Conservation (phyloP, 768 basidiomycete genomes). For the Rhizopogon vesiculosus region DNA sequence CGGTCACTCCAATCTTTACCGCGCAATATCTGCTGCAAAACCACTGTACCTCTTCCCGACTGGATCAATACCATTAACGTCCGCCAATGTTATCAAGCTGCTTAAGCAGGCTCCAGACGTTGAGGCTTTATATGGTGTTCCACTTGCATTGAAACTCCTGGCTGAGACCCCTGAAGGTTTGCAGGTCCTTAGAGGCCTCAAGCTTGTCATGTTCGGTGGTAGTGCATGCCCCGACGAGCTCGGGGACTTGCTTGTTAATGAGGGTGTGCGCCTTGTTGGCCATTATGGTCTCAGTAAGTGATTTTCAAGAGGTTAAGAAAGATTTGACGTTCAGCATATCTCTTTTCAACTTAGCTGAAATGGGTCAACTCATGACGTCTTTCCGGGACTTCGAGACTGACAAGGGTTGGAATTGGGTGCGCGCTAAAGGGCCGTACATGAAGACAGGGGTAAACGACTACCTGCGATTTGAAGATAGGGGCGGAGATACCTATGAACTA, state of each 20-base stretch:
- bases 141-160: slow-evolving; percentile 38
- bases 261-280: slow-evolving; percentile 46
- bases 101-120: slow-evolving; percentile 30
- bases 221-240: slow-evolving; percentile 51
- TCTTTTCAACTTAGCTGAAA: slow-evolving; percentile 16
- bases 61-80: slow-evolving; percentile 39
- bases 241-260: slow-evolving; percentile 42
- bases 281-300: slow-evolving; percentile 45
- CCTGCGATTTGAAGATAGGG: slow-evolving; percentile 39
- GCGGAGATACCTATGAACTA: slow-evolving; percentile 40
- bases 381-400: slow-evolving; percentile 43
- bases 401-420: slow-evolving; percentile 54
- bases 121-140: slow-evolving; percentile 32
- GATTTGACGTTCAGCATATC: not conserved
- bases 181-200: slow-evolving; percentile 35
- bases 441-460: slow-evolving; percentile 23
- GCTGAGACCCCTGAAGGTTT: slow-evolving; percentile 44
- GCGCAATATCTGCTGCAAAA: slow-evolving; percentile 38
- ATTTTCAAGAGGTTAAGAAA: not conserved
- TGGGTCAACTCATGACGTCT: slow-evolving; percentile 41
- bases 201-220: slow-evolving; percentile 48
- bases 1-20: slow-evolving; percentile 26
- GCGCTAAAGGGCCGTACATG: slow-evolving; percentile 23
- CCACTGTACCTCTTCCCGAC: slow-evolving; percentile 41
- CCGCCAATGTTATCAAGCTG: slow-evolving; percentile 36